These are phyloP conservation scores for Populus simonii DNA, from an alignment of 345 rosid species.

Conservation along the genomic window DNA sequence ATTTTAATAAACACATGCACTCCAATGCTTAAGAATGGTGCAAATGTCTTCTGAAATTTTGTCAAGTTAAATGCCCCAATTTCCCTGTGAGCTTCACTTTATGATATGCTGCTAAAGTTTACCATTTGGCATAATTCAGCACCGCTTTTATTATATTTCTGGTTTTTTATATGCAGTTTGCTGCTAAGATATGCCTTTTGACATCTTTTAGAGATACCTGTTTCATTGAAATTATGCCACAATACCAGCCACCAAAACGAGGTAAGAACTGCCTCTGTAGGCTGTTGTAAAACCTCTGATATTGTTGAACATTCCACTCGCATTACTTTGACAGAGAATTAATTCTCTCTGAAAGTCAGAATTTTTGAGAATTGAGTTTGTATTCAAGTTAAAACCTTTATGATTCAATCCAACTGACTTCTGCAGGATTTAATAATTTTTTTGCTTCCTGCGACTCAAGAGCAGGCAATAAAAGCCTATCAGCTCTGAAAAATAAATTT, in stretches of 20 bases:
- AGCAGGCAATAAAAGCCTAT: background rate
- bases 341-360: too few species aligned
- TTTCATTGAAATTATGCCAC: conserved; percentile 82
- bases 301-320: too few species aligned
- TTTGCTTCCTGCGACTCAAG: background rate
- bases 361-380: background rate
- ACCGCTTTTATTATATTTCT: background rate
- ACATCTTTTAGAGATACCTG: conserved; percentile 95
- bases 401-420: background rate
- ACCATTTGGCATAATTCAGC: background rate
- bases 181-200: conserved; percentile 88
- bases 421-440: too few species aligned
- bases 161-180: conserved; percentile 56
- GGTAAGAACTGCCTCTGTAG: conserved; percentile 39
- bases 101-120: background rate
- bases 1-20: background rate
- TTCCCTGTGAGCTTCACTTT: conserved; percentile 7
- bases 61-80: background rate
- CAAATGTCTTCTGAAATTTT: background rate
- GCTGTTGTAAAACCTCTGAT: too few species aligned
- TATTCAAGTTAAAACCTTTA: background rate
- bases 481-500: background rate
- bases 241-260: conserved; percentile 54
- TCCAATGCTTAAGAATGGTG: conserved; percentile 4
- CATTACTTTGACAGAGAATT: too few species aligned